A percentile compares a stretch with the other conserved stretches of the same genome.
phyloP scores from a whole-genome alignment of 306 rosid species.

The Ormosia emarginata region DNA sequence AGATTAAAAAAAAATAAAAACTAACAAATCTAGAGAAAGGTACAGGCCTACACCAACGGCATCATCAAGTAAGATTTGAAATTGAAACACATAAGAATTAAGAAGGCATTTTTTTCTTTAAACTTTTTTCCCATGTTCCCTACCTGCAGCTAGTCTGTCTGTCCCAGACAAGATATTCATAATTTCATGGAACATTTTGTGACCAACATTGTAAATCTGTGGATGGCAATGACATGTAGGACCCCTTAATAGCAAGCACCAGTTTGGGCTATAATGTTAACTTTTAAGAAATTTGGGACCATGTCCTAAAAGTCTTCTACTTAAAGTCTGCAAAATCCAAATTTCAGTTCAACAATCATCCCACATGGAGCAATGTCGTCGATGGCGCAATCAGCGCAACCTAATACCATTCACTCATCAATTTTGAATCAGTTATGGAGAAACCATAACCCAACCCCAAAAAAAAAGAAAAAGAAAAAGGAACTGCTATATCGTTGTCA shows the following conservation, averaged over 20 bases:
- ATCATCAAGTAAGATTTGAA: constrained; percentile 18
- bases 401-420: constrained; percentile 22
- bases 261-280: constrained; percentile 35
- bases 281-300: constrained; percentile 46
- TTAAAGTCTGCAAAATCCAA: constrained; percentile 36
- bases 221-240: constrained; percentile 20
- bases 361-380: constrained; percentile 30
- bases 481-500: not conserved
- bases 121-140: not conserved
- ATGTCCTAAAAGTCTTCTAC: constrained; percentile 24
- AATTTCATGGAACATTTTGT: not conserved
- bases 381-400: constrained; percentile 62
- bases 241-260: constrained; percentile 32
- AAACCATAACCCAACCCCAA: not conserved
- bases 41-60: not conserved
- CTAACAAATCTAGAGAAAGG: not conserved
- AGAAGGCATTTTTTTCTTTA: not conserved
- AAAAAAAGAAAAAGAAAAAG: not conserved
- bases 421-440: constrained; percentile 1
- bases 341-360: constrained; percentile 31
- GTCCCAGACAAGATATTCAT: not conserved
- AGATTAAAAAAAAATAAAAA: not conserved
- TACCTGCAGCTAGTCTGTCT: constrained; percentile 8
- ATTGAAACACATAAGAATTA: not conserved
- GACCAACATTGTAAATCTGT: not conserved